Conservation (phyloP, 2,329 filamentous ascomycete species). For the Seiridium unicorne region DNA sequence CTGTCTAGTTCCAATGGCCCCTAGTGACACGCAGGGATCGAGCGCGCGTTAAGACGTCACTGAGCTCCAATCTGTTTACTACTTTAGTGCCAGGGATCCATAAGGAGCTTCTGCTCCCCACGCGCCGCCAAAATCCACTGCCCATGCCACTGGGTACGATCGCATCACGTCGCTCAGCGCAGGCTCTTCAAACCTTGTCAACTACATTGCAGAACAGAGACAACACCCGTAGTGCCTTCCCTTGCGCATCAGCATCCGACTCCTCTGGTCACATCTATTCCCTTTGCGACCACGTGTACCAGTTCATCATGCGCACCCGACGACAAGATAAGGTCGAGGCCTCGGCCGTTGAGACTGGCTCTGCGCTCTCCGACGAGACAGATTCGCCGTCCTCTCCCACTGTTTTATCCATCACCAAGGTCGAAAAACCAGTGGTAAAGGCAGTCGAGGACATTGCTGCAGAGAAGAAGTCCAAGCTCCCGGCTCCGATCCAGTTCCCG, state of each 20-base stretch:
- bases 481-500: conserved; percentile 47
- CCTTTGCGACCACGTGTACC: not conserved
- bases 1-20: too few relatives aligned
- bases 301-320: conserved; percentile 12
- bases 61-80: conserved; percentile 5
- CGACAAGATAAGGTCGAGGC: conserved; percentile 8
- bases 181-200: not conserved
- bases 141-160: not conserved
- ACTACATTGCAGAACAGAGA: not conserved
- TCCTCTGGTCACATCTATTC: not conserved
- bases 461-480: conserved; percentile 34
- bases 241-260: not conserved
- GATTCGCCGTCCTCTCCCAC: conserved; percentile 1
- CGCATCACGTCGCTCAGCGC: not conserved
- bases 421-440: not conserved
- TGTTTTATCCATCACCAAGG: not conserved
- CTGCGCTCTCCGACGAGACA: not conserved
- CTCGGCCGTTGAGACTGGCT: not conserved
- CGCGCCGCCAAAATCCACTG: not conserved
- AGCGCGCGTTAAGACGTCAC: conserved; percentile 1
- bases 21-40: too few relatives aligned
- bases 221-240: not conserved
- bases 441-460: conserved; percentile 1
- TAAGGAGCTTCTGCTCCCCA: not conserved
- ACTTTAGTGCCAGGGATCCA: not conserved